Evolutionary conservation across 352 stramenopile genomes (phyloP), one percentile per base, ranked within the genome.

Genomic region (Phytophthora aleatoria): DNA sequence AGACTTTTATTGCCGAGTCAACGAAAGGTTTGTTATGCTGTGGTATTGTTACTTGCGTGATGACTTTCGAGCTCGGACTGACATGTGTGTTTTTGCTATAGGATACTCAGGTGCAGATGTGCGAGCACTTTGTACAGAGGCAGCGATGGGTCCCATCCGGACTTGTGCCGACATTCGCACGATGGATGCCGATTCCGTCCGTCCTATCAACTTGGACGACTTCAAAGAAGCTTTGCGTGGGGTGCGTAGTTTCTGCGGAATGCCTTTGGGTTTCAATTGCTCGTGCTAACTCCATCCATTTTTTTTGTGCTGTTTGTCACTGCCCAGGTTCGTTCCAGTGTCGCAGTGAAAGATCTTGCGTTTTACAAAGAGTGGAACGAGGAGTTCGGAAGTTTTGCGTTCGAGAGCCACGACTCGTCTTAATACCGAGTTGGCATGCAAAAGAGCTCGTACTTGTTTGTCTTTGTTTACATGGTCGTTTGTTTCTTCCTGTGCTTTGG

Each of bases 61-160:
- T 30, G 1, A 33, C 9, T 33, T n/a, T 31, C 24, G n/a, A 50
- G 28, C 28, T 33, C 28, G 38, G 38, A 20, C 45, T 81, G 38
- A 70, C 28, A 45, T 51, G 8, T 35, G 12, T 35, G 33, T 11
- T 35, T 1, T 44, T 66, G n/a, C 24, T 61, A 41, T 45, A 90
- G 97, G 97, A 5, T 99, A 99, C 75, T 99, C 94, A 55, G 98
- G 97, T 49, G 97, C 98, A 9, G 98, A 99, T 76, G 83, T 99
- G 24, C 95, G 95, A 36, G 88, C 94, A n/a, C 74, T 99, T 24
- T 99, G 96, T 65, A 98, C 87, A 0, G 97, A 99, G 64, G 98
- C 98, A 28, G 95, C 97, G 5, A 99, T 99, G 96, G 97, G 96
- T 12, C 98, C 98, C 2, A 95, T 99, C 48, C 85, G 74, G 54